Base-by-base conservation (phyloP, 2,329 filamentous ascomycete species). In the Arthrobotrys pseudoclavata region DNA sequence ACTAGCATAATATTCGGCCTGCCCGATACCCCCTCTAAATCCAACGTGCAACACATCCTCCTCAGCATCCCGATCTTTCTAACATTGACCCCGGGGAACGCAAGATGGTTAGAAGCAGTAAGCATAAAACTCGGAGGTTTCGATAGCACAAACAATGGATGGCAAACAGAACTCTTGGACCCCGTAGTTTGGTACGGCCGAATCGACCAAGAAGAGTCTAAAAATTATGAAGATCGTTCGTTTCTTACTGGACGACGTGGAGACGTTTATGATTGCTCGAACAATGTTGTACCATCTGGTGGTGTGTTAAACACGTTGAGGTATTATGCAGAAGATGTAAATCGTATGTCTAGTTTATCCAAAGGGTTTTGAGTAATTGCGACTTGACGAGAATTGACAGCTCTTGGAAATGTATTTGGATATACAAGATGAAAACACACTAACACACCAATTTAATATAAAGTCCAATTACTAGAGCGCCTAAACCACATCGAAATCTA, bases 401-500 rank as follows among this genome's bases (percentile, higher is more conserved):
- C 31, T 34, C 29, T 29, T 29, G 29, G 29, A 7, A 29, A 29
- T 7, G 29, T n/a, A 7, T 29, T 29, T 7, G 7, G 7, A 9
- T 34, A 34, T 4, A 34, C 12, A 34, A 9, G 3, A 29, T 29
- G 29, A 7, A 7, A 7, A 29, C 29, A 34, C 1, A 40, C 47
- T 37, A 37, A 67, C 18, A 45, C n/a, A 13, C 13, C 2, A 20
- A 57, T 55, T 22, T 45, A 47, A 26, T 13, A 29, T 15, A 26
- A 48, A 77, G 74, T 53, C 4, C 22, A 55, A 18, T 24, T 52
- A 20, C 50, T 42, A 26, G 50, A 61, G 6, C 50, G 50, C n/a
- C 24, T 77, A 5, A 52, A 67, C 22, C 50, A 67, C 4, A 15
- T 77, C 7, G 74, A 77, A 42, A 77, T 77, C n/a, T 67, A 77